Evolutionary conservation across 2,329 filamentous ascomycete genomes (phyloP).

Genomic region (Phoma sp.): DNA sequence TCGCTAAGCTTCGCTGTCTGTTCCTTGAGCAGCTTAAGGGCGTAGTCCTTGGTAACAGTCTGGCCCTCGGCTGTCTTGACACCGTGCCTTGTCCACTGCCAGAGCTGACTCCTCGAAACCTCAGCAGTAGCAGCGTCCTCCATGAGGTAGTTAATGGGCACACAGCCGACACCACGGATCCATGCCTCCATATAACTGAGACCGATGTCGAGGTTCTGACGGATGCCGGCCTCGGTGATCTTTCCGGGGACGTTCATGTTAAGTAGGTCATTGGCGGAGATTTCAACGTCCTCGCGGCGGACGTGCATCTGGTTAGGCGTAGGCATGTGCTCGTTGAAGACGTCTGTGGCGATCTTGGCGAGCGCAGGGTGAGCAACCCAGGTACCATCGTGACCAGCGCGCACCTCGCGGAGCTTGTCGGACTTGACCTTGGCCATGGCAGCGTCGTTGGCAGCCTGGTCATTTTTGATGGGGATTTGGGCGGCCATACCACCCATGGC

Average conservation of each 20-base stretch:
- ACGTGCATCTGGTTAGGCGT: constrained; percentile 95
- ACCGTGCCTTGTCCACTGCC: constrained; percentile 87
- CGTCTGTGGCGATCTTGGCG: constrained; percentile 82
- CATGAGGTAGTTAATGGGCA: constrained; percentile 98
- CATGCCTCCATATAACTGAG: constrained; percentile 99
- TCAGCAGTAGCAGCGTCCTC: constrained; percentile 98
- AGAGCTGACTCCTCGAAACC: constrained; percentile 90
- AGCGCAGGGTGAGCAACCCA: constrained; percentile 98
- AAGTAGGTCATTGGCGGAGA: constrained; percentile 86
- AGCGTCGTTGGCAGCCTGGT: constrained; percentile 86
- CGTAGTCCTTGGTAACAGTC: constrained; percentile 90
- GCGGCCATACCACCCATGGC: constrained; percentile 99
- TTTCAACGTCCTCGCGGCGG: constrained; percentile 85
- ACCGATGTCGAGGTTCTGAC: constrained; percentile 97
- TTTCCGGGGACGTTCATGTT: constrained; percentile 97
- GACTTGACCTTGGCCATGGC: constrained; percentile 93
- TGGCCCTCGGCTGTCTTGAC: constrained; percentile 85
- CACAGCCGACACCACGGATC: constrained; percentile 92
- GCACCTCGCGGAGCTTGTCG: constrained; percentile 95
- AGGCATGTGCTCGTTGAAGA: constrained; percentile 99
- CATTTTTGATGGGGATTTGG: constrained; percentile 98
- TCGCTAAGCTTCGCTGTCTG: constrained; percentile 75
- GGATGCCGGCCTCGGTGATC: constrained; percentile 92
- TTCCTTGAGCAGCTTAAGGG: constrained; percentile 85
- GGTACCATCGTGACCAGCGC: constrained; percentile 93